Evolutionary conservation across 1,139 yeast species (phyloP).

Genomic region (Meyerozyma guilliermondii): DNA sequence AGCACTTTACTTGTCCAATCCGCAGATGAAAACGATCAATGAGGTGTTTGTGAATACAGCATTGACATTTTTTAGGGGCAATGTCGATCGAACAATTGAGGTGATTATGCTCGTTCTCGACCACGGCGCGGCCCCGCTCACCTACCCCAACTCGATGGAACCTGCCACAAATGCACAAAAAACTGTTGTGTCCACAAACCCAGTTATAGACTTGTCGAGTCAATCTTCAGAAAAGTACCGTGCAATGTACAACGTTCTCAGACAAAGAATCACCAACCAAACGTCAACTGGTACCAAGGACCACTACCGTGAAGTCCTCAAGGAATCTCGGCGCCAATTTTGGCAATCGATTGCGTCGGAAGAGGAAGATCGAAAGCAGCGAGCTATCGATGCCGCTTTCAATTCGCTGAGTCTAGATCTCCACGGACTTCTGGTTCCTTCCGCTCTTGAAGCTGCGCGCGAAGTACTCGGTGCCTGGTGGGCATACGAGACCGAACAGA

Average conservation of each 20-base stretch:
- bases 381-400: conserved; percentile 11
- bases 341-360: conserved; percentile 1
- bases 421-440: conserved; percentile 42
- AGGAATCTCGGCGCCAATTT: not conserved
- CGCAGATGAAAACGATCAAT: conserved; percentile 10
- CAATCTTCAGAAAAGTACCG: not conserved
- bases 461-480: conserved; percentile 43
- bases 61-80: conserved; percentile 35
- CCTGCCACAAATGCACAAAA: too few species aligned
- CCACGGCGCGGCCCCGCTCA: conserved; percentile 14
- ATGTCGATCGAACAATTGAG: conserved; percentile 26
- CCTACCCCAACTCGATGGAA: conserved; percentile 3
- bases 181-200: not conserved
- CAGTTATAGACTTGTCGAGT: not conserved
- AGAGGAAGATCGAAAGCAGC: conserved; percentile 1
- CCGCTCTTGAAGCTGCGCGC: conserved; percentile 35
- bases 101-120: conserved; percentile 23
- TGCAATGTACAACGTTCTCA: not conserved
- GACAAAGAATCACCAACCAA: not conserved
- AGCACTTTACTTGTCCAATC: conserved; percentile 17
- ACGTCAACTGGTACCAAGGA: not conserved
- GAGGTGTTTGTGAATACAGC: conserved; percentile 30
- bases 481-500: conserved; percentile 36
- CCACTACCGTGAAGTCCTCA: not conserved
- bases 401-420: conserved; percentile 37